Conservation (phyloP, 2,329 filamentous ascomycete species). For the Penicillium janthinellum region DNA sequence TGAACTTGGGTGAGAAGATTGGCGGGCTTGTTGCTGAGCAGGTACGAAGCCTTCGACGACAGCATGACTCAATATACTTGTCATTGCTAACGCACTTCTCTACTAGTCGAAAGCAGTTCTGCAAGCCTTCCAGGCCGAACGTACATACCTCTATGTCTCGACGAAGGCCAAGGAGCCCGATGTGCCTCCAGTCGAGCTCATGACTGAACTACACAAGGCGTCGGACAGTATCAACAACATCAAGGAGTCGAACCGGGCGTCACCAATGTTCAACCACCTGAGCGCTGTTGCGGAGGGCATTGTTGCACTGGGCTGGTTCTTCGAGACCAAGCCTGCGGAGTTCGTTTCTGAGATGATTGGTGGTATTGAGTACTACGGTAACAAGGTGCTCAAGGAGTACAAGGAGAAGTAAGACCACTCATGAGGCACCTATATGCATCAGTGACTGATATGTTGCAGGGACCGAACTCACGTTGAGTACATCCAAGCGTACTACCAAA, state of each 20-base stretch:
- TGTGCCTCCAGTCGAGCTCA: conserved; percentile 68
- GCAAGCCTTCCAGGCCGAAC: conserved; percentile 77
- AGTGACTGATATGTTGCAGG: conserved; percentile 50
- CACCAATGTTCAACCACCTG: conserved; percentile 76
- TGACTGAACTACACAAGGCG: conserved; percentile 83
- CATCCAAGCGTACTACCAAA: conserved; percentile 87
- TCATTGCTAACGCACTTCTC: neutral
- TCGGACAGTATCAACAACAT: conserved; percentile 78
- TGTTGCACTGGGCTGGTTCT: conserved; percentile 86
- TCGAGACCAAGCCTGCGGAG: conserved; percentile 79
- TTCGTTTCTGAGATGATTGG: conserved; percentile 81
- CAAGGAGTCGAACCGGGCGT: conserved; percentile 77
- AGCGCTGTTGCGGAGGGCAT: conserved; percentile 89
- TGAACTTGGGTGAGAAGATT: conserved; percentile 74
- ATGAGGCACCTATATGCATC: neutral
- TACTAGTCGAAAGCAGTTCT: conserved; percentile 58
- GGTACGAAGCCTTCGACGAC: conserved; percentile 49
- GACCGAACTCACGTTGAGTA: conserved; percentile 81
- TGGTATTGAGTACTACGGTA: conserved; percentile 90
- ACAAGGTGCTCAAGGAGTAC: conserved; percentile 86
- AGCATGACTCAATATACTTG: conserved; percentile 9
- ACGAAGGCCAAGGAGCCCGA: conserved; percentile 93
- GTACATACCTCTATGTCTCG: conserved; percentile 82
- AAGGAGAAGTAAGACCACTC: conserved; percentile 68
- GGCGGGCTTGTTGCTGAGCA: conserved; percentile 80